Percentiles rank a stretch among this genome's conserved stretches.
These are phyloP conservation scores for Mortierella sp. DNA, from an alignment of 371 early-diverging fungal species.

Conservation along the genomic window DNA sequence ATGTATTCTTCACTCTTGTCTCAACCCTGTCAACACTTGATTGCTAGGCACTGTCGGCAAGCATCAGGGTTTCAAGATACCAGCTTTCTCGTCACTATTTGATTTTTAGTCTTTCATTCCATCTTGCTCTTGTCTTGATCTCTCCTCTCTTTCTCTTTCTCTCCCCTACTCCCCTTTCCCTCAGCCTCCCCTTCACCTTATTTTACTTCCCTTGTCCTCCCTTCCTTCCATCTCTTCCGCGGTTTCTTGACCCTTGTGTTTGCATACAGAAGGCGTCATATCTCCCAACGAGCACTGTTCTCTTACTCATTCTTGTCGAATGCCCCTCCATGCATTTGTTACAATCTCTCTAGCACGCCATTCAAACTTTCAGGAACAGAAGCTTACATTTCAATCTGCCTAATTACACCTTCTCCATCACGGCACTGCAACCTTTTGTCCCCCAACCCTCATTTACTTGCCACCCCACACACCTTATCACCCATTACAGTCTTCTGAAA, in stretches of 20 bases:
- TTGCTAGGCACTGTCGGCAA: background rate
- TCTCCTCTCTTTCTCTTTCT: conserved; percentile 12
- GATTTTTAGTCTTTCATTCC: background rate
- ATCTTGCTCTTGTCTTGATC: background rate
- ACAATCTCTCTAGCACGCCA: background rate
- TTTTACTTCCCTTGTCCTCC: conserved; percentile 5
- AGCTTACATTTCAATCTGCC: background rate
- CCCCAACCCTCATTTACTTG: background rate
- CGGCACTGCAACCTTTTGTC: background rate
- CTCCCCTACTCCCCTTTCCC: background rate
- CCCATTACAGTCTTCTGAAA: background rate
- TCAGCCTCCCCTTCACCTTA: conserved; percentile 1
- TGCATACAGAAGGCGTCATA: background rate
- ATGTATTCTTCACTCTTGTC: background rate
- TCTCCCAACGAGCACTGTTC: background rate
- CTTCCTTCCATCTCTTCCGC: conserved; percentile 5
- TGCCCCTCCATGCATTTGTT: background rate
- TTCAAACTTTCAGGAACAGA: conserved; percentile 2
- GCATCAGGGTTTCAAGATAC: conserved; percentile 1
- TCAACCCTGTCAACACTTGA: background rate
- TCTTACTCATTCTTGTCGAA: background rate
- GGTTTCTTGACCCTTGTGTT: background rate
- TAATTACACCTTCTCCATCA: background rate
- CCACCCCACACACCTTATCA: background rate
- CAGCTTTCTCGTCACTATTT: background rate